Evolutionary conservation across 768 basidiomycete species (phyloP), one percentile per base, ranked within the genome.

Genomic region (Cystofilobasidium bisporidii): DNA sequence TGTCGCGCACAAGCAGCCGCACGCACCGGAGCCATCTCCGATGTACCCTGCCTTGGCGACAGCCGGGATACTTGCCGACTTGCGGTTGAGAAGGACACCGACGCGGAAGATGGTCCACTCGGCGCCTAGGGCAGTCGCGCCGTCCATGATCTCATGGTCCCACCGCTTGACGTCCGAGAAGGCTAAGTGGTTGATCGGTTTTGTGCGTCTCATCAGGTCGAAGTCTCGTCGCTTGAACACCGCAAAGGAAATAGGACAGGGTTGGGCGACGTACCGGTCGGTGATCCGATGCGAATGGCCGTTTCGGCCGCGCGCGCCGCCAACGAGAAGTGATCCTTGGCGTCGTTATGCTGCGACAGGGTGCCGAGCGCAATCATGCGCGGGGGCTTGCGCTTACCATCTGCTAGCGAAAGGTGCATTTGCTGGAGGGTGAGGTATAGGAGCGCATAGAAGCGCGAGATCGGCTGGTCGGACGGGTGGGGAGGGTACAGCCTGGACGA

Each of bases 81-180:
- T 9, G 22, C 50, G 50, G n/a, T 10, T 53, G 50, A 26, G 28
- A 24, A 53, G 50, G 24, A 53, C 50, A 24, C 50, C 50, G 50
- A 53, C 50, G 17, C 50, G 50, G 24, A 53, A 53, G 50, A 53
- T 53, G 5, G 50, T 53, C 10, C 22, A 53, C 28, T 24, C n/a
- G 50, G 50, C 50, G 50, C 50, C 17, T 12, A 24, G 6, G 24
- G 24, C 12, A 6, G 22, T 28, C 24, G 50, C 22, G 24, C 24
- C 50, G 50, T 10, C 8, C 11, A 53, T 24, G 50, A 53, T 53
- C 28, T 53, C 50, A 24, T 53, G 50, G 50, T 53, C 50, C 50
- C 50, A 53, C 18, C 50, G 50, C 24, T 53, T 53, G 50, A 53
- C 50, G 50, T 53, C 50, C 22, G 50, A 53, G 50, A 26, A 53